These are phyloP conservation scores for Yamadazyma insecticola DNA, from an alignment of 805 yeast species.

Conservation along the genomic window DNA sequence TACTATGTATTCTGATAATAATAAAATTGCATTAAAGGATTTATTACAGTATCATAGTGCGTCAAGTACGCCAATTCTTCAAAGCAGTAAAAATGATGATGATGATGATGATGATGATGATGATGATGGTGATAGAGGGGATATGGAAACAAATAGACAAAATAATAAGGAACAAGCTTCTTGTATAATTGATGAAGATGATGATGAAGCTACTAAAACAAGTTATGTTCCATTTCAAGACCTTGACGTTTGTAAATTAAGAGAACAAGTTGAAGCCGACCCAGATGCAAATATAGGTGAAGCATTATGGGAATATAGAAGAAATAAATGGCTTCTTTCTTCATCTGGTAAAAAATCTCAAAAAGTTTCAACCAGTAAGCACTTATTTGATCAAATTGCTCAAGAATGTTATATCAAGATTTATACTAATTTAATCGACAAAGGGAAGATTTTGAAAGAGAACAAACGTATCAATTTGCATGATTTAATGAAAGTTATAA, in stretches of 20 bases:
- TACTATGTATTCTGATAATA: constrained; percentile 9
- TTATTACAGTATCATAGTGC: constrained; percentile 17
- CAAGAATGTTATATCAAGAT: constrained; percentile 54
- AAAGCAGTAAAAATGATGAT: constrained; percentile 11
- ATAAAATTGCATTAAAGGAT: constrained; percentile 14
- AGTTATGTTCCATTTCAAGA: constrained; percentile 14
- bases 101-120: constrained; percentile 9
- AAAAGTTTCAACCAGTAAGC: neutral
- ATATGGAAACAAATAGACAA: constrained; percentile 3
- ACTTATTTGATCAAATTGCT: constrained; percentile 33
- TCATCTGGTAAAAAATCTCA: neutral
- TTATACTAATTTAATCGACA: constrained; percentile 65
- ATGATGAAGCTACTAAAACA: constrained; percentile 1
- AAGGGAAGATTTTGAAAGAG: constrained; percentile 59
- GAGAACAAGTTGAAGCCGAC: constrained; percentile 26
- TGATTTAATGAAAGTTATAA: constrained; percentile 67
- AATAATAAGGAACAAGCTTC: constrained; percentile 1
- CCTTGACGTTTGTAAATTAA: constrained; percentile 21
- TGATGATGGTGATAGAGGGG: constrained; percentile 10
- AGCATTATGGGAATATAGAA: constrained; percentile 63
- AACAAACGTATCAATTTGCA: constrained; percentile 61
- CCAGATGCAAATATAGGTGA: constrained; percentile 41
- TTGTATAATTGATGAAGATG: constrained; percentile 3
- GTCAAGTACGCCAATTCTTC: constrained; percentile 1
- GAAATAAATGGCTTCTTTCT: constrained; percentile 58